phyloP scores from a whole-genome alignment of 2,329 filamentous ascomycete species.

The Colletotrichum sublineola region DNA sequence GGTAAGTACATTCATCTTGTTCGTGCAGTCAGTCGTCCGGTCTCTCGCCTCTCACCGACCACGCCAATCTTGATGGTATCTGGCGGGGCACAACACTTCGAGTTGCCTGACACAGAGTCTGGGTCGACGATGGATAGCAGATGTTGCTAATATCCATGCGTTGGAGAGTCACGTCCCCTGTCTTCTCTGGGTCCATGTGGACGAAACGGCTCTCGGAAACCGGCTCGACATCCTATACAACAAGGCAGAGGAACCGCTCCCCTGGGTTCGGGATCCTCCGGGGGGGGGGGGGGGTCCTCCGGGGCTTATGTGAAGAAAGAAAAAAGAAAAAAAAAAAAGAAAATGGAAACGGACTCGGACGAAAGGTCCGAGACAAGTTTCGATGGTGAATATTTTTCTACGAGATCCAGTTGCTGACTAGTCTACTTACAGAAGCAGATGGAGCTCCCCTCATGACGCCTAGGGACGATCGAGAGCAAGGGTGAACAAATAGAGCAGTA shows the following conservation, averaged over 20 bases:
- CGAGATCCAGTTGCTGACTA: not conserved
- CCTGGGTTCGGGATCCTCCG: not conserved
- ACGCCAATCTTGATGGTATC: not conserved
- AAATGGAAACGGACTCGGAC: too few species aligned
- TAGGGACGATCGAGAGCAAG: not conserved
- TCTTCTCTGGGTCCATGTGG: not conserved
- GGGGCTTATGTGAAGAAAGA: not conserved
- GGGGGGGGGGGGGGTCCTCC: not conserved
- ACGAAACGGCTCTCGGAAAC: slow-evolving; percentile 1
- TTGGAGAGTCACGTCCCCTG: not conserved
- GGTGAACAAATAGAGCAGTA: not conserved
- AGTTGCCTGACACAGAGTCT: not conserved
- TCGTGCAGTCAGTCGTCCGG: not conserved
- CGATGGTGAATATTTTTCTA: not conserved
- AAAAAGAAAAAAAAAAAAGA: too few species aligned
- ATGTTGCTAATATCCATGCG: not conserved
- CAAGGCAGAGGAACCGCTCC: not conserved
- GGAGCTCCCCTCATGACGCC: not conserved
- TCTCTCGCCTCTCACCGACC: not conserved
- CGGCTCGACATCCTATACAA: not conserved
- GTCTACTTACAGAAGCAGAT: not conserved
- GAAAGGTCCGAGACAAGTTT: not conserved
- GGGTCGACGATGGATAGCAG: not conserved
- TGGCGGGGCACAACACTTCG: not conserved
- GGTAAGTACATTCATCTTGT: not conserved